A percentile compares a stretch with the other conserved stretches of the same genome.
These are phyloP conservation scores for Boletus smithii DNA, from an alignment of 1,284 basidiomycete genomes.

Conservation along the genomic window DNA sequence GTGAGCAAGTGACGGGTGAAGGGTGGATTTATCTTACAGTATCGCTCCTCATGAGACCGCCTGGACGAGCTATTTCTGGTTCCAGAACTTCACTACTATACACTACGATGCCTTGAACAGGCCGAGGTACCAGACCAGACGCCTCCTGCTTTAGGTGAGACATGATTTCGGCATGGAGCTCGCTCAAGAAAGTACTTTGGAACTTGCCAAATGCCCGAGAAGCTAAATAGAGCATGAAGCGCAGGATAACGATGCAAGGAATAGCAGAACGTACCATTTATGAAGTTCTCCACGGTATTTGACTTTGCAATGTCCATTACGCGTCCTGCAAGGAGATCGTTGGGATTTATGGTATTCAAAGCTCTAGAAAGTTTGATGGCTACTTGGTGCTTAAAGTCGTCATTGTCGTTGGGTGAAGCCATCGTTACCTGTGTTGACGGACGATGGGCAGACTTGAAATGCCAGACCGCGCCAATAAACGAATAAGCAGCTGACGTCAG, in stretches of 20 bases:
- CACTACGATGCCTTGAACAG: slow-evolving; percentile 73
- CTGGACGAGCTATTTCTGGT: slow-evolving; percentile 71
- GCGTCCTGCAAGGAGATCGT: slow-evolving; percentile 74
- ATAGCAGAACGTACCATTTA: slow-evolving; percentile 40
- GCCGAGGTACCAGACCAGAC: slow-evolving; percentile 51
- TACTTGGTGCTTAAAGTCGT: slow-evolving; percentile 60
- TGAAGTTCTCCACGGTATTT: slow-evolving; percentile 63
- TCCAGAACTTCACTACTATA: slow-evolving; percentile 78
- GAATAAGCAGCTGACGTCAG: neutral
- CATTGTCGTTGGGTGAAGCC: slow-evolving; percentile 17
- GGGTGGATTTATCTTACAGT: slow-evolving; percentile 45
- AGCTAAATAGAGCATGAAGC: slow-evolving; percentile 41
- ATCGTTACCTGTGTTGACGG: neutral
- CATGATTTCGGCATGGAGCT: slow-evolving; percentile 55
- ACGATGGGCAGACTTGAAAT: too few relatives aligned
- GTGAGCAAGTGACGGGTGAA: neutral
- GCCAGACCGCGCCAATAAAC: neutral
- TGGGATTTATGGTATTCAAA: slow-evolving; percentile 78
- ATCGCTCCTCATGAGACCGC: slow-evolving; percentile 70
- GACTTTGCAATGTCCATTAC: slow-evolving; percentile 79
- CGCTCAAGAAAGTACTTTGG: slow-evolving; percentile 51
- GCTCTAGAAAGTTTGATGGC: slow-evolving; percentile 64
- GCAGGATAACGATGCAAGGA: too few relatives aligned
- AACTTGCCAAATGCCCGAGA: slow-evolving; percentile 84
- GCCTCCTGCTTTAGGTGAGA: slow-evolving; percentile 66